Evolutionary conservation across 768 basidiomycete genomes (phyloP).

Genomic region (Cantharellus cinnabarinus): DNA sequence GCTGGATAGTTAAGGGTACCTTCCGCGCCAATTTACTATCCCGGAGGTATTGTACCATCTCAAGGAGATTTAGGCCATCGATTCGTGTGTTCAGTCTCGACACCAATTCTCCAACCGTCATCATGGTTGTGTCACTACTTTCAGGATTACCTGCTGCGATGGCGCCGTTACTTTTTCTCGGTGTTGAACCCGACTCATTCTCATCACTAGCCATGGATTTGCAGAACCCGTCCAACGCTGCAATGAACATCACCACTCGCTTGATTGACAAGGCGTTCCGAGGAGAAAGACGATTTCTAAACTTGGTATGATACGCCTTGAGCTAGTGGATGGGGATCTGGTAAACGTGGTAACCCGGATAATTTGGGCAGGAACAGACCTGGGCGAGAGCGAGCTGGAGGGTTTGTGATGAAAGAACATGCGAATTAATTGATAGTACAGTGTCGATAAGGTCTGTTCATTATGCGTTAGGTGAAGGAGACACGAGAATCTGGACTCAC

Average conservation of each 20-base stretch:
- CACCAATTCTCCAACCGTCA: constrained; percentile 48
- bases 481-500: constrained; percentile 25
- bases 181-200: neutral
- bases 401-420: constrained; percentile 33
- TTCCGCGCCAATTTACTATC: constrained; percentile 53
- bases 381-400: constrained; percentile 49
- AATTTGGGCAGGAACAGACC: constrained; percentile 20
- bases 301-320: constrained; percentile 5
- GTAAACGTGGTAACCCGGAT: constrained; percentile 15
- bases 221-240: constrained; percentile 40
- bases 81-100: constrained; percentile 43
- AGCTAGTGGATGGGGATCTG: constrained; percentile 35
- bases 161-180: neutral
- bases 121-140: constrained; percentile 26
- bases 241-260: constrained; percentile 53
- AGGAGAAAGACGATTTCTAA: constrained; percentile 34
- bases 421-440: constrained; percentile 66
- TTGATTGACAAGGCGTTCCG: constrained; percentile 59
- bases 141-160: constrained; percentile 13
- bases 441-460: constrained; percentile 59
- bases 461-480: neutral
- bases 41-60: constrained; percentile 61
- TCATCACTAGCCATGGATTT: constrained; percentile 1
- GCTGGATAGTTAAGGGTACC: constrained; percentile 8
- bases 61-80: constrained; percentile 62